These are phyloP conservation scores for Aspergillus hancockii DNA, from an alignment of 495 filamentous ascomycete genomes.

Conservation along the genomic window DNA sequence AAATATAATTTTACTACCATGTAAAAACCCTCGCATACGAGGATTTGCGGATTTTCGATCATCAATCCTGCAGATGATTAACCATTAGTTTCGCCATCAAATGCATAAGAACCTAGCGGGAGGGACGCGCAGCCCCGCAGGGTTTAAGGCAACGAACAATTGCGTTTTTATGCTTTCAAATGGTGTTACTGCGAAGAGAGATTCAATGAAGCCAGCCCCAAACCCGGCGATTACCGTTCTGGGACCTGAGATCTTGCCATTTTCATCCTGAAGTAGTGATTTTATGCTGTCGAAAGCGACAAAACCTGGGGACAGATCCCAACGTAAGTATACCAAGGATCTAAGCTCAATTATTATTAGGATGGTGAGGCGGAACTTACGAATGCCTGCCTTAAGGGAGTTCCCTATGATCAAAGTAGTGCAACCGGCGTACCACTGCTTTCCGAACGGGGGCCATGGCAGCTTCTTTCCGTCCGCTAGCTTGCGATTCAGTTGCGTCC, in stretches of 20 bases:
- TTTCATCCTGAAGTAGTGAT: constrained; percentile 73
- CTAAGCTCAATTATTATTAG: background rate
- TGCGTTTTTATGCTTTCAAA: constrained; percentile 99
- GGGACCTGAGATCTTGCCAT: constrained; percentile 88
- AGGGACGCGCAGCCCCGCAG: background rate
- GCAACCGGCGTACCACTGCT: constrained; percentile 96
- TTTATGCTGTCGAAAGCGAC: constrained; percentile 96
- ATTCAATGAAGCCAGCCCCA: constrained; percentile 92
- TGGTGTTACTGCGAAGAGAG: constrained; percentile 88
- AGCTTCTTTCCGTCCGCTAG: constrained; percentile 79
- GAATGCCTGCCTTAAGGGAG: constrained; percentile 90
- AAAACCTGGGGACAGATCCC: constrained; percentile 62
- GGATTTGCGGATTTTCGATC: constrained; percentile 87
- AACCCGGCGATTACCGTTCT: constrained; percentile 91
- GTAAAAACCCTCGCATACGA: constrained; percentile 87
- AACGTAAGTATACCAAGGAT: constrained; percentile 11
- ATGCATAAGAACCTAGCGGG: background rate
- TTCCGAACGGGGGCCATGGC: constrained; percentile 93
- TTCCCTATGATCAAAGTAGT: constrained; percentile 97
- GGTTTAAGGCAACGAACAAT: constrained; percentile 50
- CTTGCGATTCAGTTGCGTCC: constrained; percentile 88
- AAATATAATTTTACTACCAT: constrained; percentile 82
- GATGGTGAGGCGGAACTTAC: constrained; percentile 49
- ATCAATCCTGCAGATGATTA: constrained; percentile 65
- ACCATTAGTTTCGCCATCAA: constrained; percentile 3